These are phyloP conservation scores for Cichorium intybus DNA, from an alignment of 140 eudicot species.

Conservation along the genomic window DNA sequence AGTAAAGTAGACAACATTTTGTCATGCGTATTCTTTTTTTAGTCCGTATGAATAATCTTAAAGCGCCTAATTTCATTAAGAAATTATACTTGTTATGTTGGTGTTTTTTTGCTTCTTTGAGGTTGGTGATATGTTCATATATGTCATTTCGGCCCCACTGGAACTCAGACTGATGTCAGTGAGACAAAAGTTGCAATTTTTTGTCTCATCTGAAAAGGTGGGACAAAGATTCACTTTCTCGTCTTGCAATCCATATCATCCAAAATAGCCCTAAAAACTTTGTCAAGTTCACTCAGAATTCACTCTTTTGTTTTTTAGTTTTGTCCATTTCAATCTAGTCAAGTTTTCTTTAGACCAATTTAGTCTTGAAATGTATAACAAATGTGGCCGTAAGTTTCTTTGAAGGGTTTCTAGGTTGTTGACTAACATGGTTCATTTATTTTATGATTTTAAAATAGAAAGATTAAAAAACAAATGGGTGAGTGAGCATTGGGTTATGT, in stretches of 20 bases:
- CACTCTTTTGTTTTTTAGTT: no score
- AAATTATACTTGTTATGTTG: background rate
- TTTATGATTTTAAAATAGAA: background rate
- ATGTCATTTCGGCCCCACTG: no score
- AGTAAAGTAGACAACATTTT: no score
- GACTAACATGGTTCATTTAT: background rate
- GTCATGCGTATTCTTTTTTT: no score
- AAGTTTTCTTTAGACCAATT: no score
- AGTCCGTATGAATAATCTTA: background rate
- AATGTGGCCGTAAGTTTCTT: background rate
- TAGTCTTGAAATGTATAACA: background rate
- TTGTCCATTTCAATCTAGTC: no score
- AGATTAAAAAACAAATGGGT: conserved; percentile 17
- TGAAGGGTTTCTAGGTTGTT: background rate
- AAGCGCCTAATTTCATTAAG: background rate
- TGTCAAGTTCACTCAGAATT: no score
- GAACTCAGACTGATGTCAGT: no score
- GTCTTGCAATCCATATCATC: no score
- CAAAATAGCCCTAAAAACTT: no score
- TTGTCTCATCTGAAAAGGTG: background rate
- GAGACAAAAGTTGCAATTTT: background rate
- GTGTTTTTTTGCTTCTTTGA: background rate
- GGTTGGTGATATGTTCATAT: background rate
- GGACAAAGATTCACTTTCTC: background rate
- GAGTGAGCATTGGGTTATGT: conserved; percentile 24